Conservation (phyloP, 805 yeast species). For the Wickerhamiella allomyrinae region DNA sequence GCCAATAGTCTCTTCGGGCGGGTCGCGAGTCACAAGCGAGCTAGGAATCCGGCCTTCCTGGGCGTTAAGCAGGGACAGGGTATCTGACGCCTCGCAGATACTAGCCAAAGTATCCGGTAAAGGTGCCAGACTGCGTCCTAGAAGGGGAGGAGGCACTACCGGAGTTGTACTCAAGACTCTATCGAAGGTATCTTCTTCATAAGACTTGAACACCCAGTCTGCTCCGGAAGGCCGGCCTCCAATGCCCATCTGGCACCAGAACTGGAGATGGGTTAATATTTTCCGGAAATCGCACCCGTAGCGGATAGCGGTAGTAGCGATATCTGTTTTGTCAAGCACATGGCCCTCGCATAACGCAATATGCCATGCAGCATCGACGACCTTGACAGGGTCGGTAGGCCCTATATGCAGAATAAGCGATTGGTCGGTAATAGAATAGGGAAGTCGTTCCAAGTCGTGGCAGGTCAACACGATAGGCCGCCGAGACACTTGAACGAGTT, state of each 20-base stretch:
- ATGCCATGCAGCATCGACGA: constrained; percentile 20
- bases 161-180: constrained; percentile 18
- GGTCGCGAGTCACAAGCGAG: background rate
- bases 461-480: constrained; percentile 64
- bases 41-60: background rate
- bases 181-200: constrained; percentile 9
- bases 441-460: constrained; percentile 26
- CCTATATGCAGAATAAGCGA: constrained; percentile 28
- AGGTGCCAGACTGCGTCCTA: background rate
- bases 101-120: background rate
- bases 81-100: background rate
- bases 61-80: constrained; percentile 3
- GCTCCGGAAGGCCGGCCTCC: constrained; percentile 22
- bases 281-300: constrained; percentile 20
- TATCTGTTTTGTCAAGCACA: constrained; percentile 11
- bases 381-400: constrained; percentile 9
- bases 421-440: constrained; percentile 29
- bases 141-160: constrained; percentile 4
- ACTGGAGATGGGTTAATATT: constrained; percentile 21
- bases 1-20: constrained; percentile 10
- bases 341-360: constrained; percentile 28
- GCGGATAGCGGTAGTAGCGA: constrained; percentile 13
- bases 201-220: constrained; percentile 21
- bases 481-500: constrained; percentile 43
- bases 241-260: constrained; percentile 26